Evolutionary conservation across 352 stramenopile species (phyloP), one percentile per base, ranked within the genome.

Genomic region (Pythium oligandrum): DNA sequence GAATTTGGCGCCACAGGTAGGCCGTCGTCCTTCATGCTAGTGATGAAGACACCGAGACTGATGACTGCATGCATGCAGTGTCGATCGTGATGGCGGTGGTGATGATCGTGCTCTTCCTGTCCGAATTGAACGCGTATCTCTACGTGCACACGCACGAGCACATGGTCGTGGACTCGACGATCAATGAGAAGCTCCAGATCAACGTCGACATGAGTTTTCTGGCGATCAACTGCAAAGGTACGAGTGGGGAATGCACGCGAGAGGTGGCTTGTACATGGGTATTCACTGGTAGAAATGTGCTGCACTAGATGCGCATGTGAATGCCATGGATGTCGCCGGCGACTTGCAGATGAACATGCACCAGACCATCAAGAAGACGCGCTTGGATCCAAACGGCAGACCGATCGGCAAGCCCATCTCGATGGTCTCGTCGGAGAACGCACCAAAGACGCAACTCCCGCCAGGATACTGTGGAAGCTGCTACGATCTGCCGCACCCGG

Each of bases 161-260:
- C 59, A 96, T 99, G 70, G 73, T 94, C 10, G 96, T 99, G 35
- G 96, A 99, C 81, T 97, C 88, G 34, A 92, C 72, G 38, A 75
- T 99, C 49, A 86, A 90, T 40, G 93, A 98, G 61, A 88, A 95
- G 70, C 92, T 99, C 54, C 75, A 89, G 64, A 97, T 99, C 63
- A 97, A 98, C 70, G 55, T 99, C 31, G 97, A 99, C 76, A 92
- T 99, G 44, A 99, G 96, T 40, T 99, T 98, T 65, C 92, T 98
- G 32, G 77, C 83, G 8, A 74, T 99, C 51, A 96, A 86, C 56
- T 99, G 97, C 79, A 78, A 90, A 59, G 77, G 73, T 79, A 50
- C 17, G 55, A 45, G 8, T 43, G 4, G n/a, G 17, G 3, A 50
- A 36, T n/a, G 36, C 17, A 26, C 17, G 17, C 17, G 17, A 26